Percentiles rank a stretch among this genome's conserved stretches.
These are phyloP conservation scores for Dothideomycetes sp. DNA, from an alignment of 2,329 filamentous ascomycete species.

Conservation along the genomic window DNA sequence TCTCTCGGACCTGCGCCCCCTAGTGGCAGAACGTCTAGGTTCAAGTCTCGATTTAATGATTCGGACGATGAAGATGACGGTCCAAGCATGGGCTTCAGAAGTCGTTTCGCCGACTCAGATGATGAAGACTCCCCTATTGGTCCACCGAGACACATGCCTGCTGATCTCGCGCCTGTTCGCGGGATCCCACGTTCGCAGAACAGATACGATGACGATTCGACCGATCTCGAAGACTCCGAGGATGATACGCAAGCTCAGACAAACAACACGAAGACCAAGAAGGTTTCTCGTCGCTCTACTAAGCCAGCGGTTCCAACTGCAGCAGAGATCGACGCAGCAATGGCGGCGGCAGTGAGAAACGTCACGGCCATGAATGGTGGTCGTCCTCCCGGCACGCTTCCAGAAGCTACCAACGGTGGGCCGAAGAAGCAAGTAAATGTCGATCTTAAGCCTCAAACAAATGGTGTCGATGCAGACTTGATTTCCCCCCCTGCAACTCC, in stretches of 20 bases:
- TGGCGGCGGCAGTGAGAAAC: slow-evolving; percentile 21
- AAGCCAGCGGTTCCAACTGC: slow-evolving; percentile 20
- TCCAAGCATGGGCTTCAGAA: slow-evolving; percentile 25
- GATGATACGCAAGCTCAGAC: slow-evolving; percentile 19
- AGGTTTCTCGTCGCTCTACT: too few relatives aligned
- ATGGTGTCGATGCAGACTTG: not conserved
- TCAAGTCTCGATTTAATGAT: slow-evolving; percentile 53
- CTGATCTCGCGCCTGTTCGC: slow-evolving; percentile 41
- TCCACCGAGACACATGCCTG: slow-evolving; percentile 21
- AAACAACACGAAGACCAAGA: slow-evolving; percentile 34
- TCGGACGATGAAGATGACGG: slow-evolving; percentile 50
- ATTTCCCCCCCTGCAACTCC: slow-evolving; percentile 5
- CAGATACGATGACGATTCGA: slow-evolving; percentile 41
- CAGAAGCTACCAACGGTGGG: slow-evolving; percentile 12
- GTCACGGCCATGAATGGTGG: slow-evolving; percentile 17
- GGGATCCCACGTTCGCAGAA: slow-evolving; percentile 46
- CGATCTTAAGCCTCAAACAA: not conserved
- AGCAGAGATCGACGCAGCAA: slow-evolving; percentile 26
- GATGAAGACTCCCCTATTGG: slow-evolving; percentile 41
- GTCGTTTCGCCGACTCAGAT: slow-evolving; percentile 38
- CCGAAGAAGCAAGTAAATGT: slow-evolving; percentile 13
- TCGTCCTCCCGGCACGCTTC: slow-evolving; percentile 6
- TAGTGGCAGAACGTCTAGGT: slow-evolving; percentile 11
- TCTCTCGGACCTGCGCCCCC: slow-evolving; percentile 4
- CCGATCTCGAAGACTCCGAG: slow-evolving; percentile 37